phyloP scores from a whole-genome alignment of 371 early-diverging fungal species.

The Syncephalastrum monosporum region DNA sequence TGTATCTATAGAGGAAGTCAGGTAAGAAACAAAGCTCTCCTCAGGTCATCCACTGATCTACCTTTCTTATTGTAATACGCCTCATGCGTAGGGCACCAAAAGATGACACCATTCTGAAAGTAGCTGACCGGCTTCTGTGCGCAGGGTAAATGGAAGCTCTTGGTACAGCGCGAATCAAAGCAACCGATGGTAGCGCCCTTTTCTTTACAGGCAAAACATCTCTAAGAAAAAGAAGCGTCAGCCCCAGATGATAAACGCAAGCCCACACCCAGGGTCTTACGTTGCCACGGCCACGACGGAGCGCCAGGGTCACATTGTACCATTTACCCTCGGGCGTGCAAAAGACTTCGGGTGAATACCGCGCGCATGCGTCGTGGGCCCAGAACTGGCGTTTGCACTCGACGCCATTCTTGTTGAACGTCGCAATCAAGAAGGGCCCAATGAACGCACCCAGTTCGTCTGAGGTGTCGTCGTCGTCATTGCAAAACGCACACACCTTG shows the following conservation, averaged over 20 bases:
- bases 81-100: slow-evolving; percentile 86
- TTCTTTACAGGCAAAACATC: slow-evolving; percentile 74
- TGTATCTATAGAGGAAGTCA: slow-evolving; percentile 37
- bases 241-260: background rate
- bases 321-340: slow-evolving; percentile 68
- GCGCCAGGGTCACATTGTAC: slow-evolving; percentile 84
- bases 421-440: slow-evolving; percentile 53
- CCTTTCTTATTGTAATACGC: slow-evolving; percentile 52
- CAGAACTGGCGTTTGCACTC: slow-evolving; percentile 68
- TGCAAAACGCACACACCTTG: slow-evolving; percentile 74
- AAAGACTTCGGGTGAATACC: slow-evolving; percentile 84
- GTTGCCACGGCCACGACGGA: slow-evolving; percentile 74
- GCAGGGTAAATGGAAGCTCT: slow-evolving; percentile 83
- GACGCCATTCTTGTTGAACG: slow-evolving; percentile 43
- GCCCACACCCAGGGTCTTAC: slow-evolving; percentile 29
- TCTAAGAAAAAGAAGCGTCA: slow-evolving; percentile 27
- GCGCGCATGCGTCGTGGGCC: slow-evolving; percentile 86
- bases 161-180: slow-evolving; percentile 80
- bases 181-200: slow-evolving; percentile 91
- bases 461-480: slow-evolving; percentile 66
- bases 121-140: slow-evolving; percentile 69
- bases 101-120: slow-evolving; percentile 79
- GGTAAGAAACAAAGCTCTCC: background rate
- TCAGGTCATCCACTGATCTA: slow-evolving; percentile 13
- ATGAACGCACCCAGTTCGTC: slow-evolving; percentile 59